These are phyloP conservation scores for Curvularia lunata DNA, from an alignment of 2,329 filamentous ascomycete genomes.

Conservation along the genomic window DNA sequence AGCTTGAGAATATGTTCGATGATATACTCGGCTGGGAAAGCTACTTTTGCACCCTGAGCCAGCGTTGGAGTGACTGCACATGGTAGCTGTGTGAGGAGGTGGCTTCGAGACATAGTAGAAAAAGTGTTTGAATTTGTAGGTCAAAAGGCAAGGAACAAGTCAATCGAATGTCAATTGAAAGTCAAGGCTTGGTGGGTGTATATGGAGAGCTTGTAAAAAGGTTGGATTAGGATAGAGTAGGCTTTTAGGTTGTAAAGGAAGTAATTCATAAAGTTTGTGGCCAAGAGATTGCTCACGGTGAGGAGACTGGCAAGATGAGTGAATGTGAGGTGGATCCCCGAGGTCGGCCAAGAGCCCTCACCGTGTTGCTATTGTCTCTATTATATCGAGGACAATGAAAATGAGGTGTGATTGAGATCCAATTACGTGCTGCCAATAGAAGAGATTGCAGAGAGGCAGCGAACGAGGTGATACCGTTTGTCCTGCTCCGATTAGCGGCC, in stretches of 20 bases:
- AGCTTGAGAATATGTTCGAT: conserved; percentile 29
- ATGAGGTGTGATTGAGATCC: background rate
- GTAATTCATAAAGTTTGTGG: background rate
- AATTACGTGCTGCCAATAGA: background rate
- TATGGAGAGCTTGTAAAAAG: background rate
- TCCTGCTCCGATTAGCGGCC: conserved; percentile 1
- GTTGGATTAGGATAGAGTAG: background rate
- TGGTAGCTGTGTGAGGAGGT: conserved; percentile 18
- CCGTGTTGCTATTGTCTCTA: conserved; percentile 18
- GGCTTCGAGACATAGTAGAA: conserved; percentile 9
- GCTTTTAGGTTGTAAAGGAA: background rate
- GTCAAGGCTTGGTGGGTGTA: background rate
- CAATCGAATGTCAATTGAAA: background rate
- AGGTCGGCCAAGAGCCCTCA: conserved; percentile 8
- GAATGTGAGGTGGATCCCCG: conserved; percentile 24
- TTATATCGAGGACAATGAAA: background rate
- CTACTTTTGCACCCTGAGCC: conserved; percentile 13
- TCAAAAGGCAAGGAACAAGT: background rate
- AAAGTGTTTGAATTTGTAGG: background rate
- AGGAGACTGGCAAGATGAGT: conserved; percentile 18
- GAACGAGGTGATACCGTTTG: background rate
- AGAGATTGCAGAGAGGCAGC: background rate
- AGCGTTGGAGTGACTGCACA: conserved; percentile 24
- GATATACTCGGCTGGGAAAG: conserved; percentile 22
- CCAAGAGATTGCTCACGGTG: conserved; percentile 5